Percentiles rank a stretch among this genome's conserved stretches.
These are phyloP conservation scores for Blastobotrys petasosporus DNA, from an alignment of 1,139 yeast genomes.

Conservation along the genomic window DNA sequence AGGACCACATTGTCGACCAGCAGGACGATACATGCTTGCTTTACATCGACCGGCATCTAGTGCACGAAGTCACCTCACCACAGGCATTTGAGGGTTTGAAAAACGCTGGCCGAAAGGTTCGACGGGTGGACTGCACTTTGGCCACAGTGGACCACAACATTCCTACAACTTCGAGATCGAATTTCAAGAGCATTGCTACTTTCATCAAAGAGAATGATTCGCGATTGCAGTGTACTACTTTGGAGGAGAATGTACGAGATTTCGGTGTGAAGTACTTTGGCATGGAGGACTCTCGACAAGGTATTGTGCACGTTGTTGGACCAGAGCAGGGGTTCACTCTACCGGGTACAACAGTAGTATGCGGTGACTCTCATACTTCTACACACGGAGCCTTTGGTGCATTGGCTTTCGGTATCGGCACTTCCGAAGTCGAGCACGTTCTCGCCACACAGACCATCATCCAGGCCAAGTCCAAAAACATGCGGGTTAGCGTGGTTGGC, in stretches of 20 bases:
- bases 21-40: constrained; percentile 81
- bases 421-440: constrained; percentile 98
- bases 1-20: constrained; percentile 84
- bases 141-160: constrained; percentile 98
- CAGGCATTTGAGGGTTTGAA: constrained; percentile 95
- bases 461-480: constrained; percentile 91
- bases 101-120: constrained; percentile 79
- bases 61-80: constrained; percentile 97
- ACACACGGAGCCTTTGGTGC: constrained; percentile 99
- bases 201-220: constrained; percentile 90
- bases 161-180: constrained; percentile 79
- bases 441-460: constrained; percentile 94
- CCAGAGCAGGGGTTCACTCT: constrained; percentile 98
- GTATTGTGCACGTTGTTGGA: constrained; percentile 96
- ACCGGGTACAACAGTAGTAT: constrained; percentile 97
- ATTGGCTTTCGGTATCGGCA: constrained; percentile 97
- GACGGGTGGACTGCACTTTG: constrained; percentile 90
- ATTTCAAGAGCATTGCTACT: constrained; percentile 66
- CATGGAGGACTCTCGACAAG: constrained; percentile 90
- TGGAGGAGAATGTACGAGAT: constrained; percentile 86
- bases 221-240: constrained; percentile 81
- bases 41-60: constrained; percentile 92
- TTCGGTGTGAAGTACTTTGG: constrained; percentile 90
- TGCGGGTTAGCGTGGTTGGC: constrained; percentile 84
- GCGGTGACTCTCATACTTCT: constrained; percentile 98